A percentile compares a stretch with the other conserved stretches of the same genome.
These are phyloP conservation scores for Verbascum thapsus DNA, from an alignment of 257 asterid species.

Conservation along the genomic window DNA sequence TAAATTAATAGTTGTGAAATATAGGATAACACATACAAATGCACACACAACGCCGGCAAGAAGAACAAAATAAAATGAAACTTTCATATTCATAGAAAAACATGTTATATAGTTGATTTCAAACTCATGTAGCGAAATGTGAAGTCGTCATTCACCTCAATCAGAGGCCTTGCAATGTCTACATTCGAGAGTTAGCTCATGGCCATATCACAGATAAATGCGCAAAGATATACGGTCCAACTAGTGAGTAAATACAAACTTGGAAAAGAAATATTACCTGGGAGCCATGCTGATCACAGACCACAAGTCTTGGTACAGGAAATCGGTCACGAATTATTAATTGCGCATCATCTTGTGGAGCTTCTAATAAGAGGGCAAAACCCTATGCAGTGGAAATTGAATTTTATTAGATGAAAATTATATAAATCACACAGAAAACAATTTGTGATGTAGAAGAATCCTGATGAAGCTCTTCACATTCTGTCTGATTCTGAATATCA, in stretches of 20 bases:
- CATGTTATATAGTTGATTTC: not conserved
- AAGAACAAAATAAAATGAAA: not conserved
- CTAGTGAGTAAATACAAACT: not conserved
- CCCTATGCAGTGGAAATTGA: conserved; percentile 45
- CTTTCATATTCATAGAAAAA: not conserved
- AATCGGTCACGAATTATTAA: conserved; percentile 79
- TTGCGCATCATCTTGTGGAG: conserved; percentile 89
- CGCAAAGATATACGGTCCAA: conserved; percentile 8
- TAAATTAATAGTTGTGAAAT: not conserved
- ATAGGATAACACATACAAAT: not conserved
- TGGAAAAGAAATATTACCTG: conserved; percentile 55
- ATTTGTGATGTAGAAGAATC: conserved; percentile 9
- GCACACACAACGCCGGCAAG: not conserved
- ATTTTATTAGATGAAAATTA: conserved; percentile 9
- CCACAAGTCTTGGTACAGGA: conserved; percentile 94
- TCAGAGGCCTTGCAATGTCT: not conserved
- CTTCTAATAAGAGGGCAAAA: conserved; percentile 82
- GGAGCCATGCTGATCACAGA: conserved; percentile 98
- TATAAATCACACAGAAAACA: conserved; percentile 9
- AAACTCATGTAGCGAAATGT: not conserved
- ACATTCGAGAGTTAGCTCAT: not conserved
- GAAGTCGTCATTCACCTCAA: not conserved
- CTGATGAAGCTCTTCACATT: conserved; percentile 13
- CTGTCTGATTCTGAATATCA: not conserved
- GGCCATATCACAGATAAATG: not conserved